These are phyloP conservation scores for Aspergillus candidus DNA, from an alignment of 2,329 filamentous ascomycete genomes.

Conservation along the genomic window DNA sequence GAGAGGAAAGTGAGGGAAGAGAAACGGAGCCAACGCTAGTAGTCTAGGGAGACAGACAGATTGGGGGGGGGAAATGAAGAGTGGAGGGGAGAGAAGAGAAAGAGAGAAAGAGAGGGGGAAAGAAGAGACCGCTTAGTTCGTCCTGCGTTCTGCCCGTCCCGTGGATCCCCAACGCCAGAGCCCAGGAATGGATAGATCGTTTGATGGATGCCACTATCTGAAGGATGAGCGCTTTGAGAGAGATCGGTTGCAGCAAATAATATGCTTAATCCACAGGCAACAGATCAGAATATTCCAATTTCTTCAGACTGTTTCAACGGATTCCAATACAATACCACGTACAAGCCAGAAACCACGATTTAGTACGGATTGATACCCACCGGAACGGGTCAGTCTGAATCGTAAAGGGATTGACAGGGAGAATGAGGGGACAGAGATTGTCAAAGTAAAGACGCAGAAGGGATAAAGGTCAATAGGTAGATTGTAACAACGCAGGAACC, in stretches of 20 bases:
- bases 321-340: no score
- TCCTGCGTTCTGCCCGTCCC: constrained; percentile 6
- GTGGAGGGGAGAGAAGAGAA: constrained; percentile 9
- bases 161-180: constrained; percentile 5
- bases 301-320: no score
- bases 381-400: no score
- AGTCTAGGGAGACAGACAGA: background rate
- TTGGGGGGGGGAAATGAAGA: background rate
- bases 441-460: background rate
- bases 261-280: background rate
- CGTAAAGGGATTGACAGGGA: no score
- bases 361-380: no score
- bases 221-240: no score
- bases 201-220: constrained; percentile 4
- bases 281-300: background rate
- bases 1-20: background rate
- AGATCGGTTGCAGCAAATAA: background rate
- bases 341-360: no score
- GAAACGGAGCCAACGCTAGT: background rate
- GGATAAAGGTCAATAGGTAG: constrained; percentile 2
- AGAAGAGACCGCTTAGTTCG: constrained; percentile 12
- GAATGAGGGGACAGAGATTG: no score
- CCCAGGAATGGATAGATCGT: constrained; percentile 12
- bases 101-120: constrained; percentile 5
- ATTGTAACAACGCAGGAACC: constrained; percentile 2